Evolutionary conservation across 148 eudicot species (phyloP).

Genomic region (Rhododendron molle): DNA sequence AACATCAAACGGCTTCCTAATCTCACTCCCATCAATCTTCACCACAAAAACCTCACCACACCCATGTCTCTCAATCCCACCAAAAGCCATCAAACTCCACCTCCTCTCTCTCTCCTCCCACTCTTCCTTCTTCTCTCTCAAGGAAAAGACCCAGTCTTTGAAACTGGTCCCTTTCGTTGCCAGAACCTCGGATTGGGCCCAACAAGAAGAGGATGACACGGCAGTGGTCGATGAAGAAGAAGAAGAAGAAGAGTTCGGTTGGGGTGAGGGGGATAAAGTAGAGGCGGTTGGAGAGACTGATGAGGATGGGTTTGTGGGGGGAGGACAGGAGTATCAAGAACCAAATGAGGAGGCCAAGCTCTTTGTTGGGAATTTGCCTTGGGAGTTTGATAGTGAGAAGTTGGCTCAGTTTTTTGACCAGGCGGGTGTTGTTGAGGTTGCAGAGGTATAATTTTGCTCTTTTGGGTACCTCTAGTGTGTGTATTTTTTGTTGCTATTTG

Average conservation of each 20-base stretch:
- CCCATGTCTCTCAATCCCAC: conserved; percentile 27
- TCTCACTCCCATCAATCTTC: conserved; percentile 40
- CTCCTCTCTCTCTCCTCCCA: conserved; percentile 28
- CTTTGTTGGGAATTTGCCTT: conserved; percentile 79
- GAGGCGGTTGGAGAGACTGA: conserved; percentile 27
- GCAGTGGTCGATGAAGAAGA: conserved; percentile 32
- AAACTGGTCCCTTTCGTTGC: conserved; percentile 28
- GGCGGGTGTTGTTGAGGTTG: conserved; percentile 80
- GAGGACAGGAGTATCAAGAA: conserved; percentile 30
- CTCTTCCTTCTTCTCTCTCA: conserved; percentile 18
- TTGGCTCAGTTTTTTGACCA: conserved; percentile 63
- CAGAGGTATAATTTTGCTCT: conserved; percentile 39
- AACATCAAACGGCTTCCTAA: conserved; percentile 36
- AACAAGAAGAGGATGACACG: conserved; percentile 46
- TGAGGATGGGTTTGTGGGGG: conserved; percentile 20
- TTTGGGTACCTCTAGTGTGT: not conserved
- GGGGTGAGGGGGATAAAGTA: conserved; percentile 8
- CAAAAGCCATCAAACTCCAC: conserved; percentile 46
- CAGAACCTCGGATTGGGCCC: conserved; percentile 45
- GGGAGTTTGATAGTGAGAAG: conserved; percentile 65
- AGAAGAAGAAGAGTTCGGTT: conserved; percentile 20
- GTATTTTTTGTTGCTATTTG: not conserved
- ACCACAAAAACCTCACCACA: conserved; percentile 26
- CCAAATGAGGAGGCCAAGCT: conserved; percentile 67
- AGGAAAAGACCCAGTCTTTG: conserved; percentile 23